These are phyloP conservation scores for Testicularia cyperi DNA, from an alignment of 1,284 basidiomycete species.

Conservation along the genomic window DNA sequence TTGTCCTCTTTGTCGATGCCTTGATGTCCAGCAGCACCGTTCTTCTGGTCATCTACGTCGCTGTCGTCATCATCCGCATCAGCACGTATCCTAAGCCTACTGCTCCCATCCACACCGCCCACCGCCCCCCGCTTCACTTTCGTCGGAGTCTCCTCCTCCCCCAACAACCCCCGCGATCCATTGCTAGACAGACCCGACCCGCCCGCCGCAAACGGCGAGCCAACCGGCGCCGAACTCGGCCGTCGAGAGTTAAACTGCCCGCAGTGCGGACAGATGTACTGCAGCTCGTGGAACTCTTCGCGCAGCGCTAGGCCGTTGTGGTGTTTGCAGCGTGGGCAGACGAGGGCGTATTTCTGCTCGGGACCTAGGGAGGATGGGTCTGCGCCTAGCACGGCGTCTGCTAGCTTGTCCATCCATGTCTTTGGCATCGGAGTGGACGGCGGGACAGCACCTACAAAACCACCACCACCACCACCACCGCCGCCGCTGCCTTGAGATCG, in stretches of 20 bases:
- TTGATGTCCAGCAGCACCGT: too few relatives aligned
- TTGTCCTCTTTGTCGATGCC: too few relatives aligned
- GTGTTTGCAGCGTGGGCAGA: slow-evolving; percentile 86
- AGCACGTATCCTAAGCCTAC: slow-evolving; percentile 13
- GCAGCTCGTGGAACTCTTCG: slow-evolving; percentile 82
- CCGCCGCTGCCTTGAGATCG: slow-evolving; percentile 21
- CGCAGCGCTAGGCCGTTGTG: slow-evolving; percentile 93
- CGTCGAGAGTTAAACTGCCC: slow-evolving; percentile 69
- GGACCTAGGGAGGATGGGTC: slow-evolving; percentile 58
- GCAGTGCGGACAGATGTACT: slow-evolving; percentile 75
- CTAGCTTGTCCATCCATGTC: slow-evolving; percentile 61
- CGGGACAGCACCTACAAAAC: neutral
- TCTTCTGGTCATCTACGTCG: too few relatives aligned
- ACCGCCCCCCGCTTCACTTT: too few relatives aligned
- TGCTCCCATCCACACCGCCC: slow-evolving; percentile 6
- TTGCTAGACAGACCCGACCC: too few relatives aligned
- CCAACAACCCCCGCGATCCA: too few relatives aligned
- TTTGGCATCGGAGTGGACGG: slow-evolving; percentile 9
- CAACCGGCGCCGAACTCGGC: slow-evolving; percentile 52
- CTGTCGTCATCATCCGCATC: slow-evolving; percentile 12
- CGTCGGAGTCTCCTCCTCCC: slow-evolving; percentile 10
- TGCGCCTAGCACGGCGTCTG: slow-evolving; percentile 61
- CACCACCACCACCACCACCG: too few relatives aligned
- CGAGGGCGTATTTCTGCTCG: slow-evolving; percentile 74
- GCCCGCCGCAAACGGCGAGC: slow-evolving; percentile 58